A percentile compares a stretch with the other conserved stretches of the same genome.
phyloP scores from a whole-genome alignment of 345 rosid genomes.

The Noccaea bulbosa region DNA sequence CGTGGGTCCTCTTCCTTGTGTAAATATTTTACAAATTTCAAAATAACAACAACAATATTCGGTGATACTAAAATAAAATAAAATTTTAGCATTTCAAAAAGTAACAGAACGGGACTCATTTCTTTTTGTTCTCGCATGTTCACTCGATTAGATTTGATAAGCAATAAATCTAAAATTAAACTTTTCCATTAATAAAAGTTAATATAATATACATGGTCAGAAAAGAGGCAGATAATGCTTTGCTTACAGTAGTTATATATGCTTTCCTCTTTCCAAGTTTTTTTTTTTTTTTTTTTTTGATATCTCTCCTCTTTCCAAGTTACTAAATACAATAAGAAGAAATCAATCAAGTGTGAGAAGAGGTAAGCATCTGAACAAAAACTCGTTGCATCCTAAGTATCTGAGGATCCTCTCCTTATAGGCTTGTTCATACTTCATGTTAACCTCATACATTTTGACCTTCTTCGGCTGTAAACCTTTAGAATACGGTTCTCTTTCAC shows the following conservation, averaged over 20 bases:
- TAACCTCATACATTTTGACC: constrained; percentile 28
- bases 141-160: constrained; percentile 10
- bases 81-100: background rate
- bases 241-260: constrained; percentile 18
- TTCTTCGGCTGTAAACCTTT: constrained; percentile 33
- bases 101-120: background rate
- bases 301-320: constrained; percentile 30
- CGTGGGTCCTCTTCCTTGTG: constrained; percentile 45
- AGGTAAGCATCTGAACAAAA: constrained; percentile 39
- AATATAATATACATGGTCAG: background rate
- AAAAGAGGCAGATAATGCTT: constrained; percentile 29
- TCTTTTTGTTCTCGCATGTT: constrained; percentile 16
- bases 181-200: too few species aligned
- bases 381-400: constrained; percentile 17
- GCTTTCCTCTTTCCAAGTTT: constrained; percentile 29
- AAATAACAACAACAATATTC: background rate
- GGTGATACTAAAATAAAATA: constrained; percentile 1
- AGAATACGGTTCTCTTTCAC: constrained; percentile 12
- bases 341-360: constrained; percentile 24
- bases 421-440: constrained; percentile 18
- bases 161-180: background rate
- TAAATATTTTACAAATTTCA: constrained; percentile 18
- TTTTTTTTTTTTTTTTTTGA: too few species aligned
- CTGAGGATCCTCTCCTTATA: constrained; percentile 6
- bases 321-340: constrained; percentile 4